These are phyloP conservation scores for Moricandia moricandioides DNA, from an alignment of 345 rosid species.

Conservation along the genomic window DNA sequence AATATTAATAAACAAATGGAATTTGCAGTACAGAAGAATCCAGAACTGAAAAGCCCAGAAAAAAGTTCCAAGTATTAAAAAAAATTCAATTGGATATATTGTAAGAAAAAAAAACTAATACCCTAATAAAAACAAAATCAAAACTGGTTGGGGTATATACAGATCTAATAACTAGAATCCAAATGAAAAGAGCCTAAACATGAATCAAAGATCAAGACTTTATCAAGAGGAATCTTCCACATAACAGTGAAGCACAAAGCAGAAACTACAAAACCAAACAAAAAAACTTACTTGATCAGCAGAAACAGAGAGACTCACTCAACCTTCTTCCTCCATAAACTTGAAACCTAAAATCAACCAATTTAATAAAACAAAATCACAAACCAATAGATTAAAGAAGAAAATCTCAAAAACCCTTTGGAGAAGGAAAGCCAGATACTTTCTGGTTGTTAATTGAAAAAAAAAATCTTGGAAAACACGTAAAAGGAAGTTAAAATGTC, in stretches of 20 bases:
- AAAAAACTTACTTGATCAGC: constrained; percentile 31
- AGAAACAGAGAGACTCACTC: constrained; percentile 17
- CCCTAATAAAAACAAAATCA: constrained; percentile 3
- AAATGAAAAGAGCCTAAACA: constrained; percentile 14
- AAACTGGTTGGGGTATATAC: constrained; percentile 20
- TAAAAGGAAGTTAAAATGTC: not conserved
- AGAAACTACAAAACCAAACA: not conserved
- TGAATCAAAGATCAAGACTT: constrained; percentile 25
- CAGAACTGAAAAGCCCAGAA: constrained; percentile 11
- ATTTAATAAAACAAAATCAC: not conserved
- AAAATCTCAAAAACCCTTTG: constrained; percentile 7
- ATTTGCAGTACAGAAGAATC: constrained; percentile 28
- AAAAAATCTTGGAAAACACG: not conserved
- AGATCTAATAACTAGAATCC: constrained; percentile 30
- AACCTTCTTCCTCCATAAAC: constrained; percentile 22
- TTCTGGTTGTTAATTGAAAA: not conserved
- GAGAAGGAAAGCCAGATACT: constrained; percentile 17
- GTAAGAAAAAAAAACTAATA: not conserved
- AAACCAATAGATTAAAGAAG: not conserved
- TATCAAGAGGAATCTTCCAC: constrained; percentile 4
- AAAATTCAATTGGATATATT: constrained; percentile 21
- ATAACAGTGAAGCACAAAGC: constrained; percentile 7
- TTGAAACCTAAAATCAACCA: constrained; percentile 2
- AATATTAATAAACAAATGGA: constrained; percentile 33
- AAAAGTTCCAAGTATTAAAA: not conserved